Base-by-base conservation (phyloP, 371 early-diverging fungal species). In the Globomyces sp. region DNA sequence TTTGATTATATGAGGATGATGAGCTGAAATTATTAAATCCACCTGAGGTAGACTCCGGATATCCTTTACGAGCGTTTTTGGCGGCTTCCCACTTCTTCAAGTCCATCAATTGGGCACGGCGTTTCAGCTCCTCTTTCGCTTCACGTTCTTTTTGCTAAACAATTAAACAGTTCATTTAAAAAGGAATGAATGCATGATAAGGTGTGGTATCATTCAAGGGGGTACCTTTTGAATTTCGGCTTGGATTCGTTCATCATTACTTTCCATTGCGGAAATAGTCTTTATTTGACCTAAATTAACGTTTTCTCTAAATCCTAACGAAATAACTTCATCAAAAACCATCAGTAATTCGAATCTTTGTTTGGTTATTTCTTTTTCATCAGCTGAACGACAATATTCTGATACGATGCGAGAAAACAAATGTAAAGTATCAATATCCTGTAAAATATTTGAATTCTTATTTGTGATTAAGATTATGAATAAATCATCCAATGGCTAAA, bases 261-360 rank as follows among this genome's bases (percentile, higher is more conserved):
- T 90, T 74, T 96, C 98, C 96, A 96, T 96, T 74, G 92, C 92
- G 61, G 88, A 89, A 61, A 94, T 95, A 36, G 92, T 93, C 68
- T 88, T 86, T 40, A 98, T 86, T 77, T 95, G 95, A 58, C 88
- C 82, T 43, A 95, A 71, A 68, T 86, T 89, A 47, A 94, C 88
- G 58, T 89, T 74, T 74, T 94, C 94, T 50, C 92, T 80, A 75
- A 92, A 93, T 0, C 84, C 84, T 66, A 93, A 87, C 37, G 92
- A 85, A 47, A 98, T 87, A 53, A 98, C 89, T 76, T 98, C 99
- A 72, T 98, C 99, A 82, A 98, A 97, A 2, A 95, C 92, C 68
- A 86, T 82, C 64, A 95, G 67, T 46, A 98, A 85, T 64, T 96
- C 95, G 69, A 97, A 95, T 8, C 92, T 84, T 40, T 86, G 79